Conservation (phyloP, 2,329 filamentous ascomycete genomes). For the Sarocladium kiliense region DNA sequence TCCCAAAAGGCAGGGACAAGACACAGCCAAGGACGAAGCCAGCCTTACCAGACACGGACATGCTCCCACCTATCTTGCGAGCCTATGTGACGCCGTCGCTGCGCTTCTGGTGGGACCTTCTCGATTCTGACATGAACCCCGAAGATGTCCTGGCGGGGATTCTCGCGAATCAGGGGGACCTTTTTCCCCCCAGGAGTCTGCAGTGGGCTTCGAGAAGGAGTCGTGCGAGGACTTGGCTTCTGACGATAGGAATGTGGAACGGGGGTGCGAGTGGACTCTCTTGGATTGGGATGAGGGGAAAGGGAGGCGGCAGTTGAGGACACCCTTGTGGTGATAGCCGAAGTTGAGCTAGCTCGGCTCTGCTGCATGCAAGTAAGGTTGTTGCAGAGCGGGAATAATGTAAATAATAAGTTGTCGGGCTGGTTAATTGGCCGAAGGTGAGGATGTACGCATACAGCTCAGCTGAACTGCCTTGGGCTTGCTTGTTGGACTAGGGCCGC, state of each 20-base stretch:
- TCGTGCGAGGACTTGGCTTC: not conserved
- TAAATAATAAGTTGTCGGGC: not conserved
- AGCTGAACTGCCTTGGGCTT: no score
- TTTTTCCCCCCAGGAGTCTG: no score
- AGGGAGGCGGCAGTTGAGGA: not conserved
- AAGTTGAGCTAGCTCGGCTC: no score
- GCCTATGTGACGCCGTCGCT: not conserved
- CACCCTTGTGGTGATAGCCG: not conserved
- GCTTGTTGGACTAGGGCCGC: no score
- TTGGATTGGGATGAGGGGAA: not conserved
- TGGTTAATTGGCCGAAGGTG: not conserved
- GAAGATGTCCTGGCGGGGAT: not conserved
- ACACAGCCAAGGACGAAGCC: not conserved
- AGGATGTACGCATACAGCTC: not conserved
- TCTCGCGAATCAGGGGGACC: not conserved
- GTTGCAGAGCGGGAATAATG: no score
- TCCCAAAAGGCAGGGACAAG: no score
- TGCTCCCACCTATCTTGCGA: not conserved
- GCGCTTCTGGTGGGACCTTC: not conserved
- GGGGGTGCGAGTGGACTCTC: no score
- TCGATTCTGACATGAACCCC: conserved; percentile 8
- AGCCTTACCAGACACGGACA: not conserved
- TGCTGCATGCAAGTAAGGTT: no score
- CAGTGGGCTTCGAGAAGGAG: not conserved
- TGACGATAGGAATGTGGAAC: no score